Evolutionary conservation across 768 basidiomycete species (phyloP).

Genomic region (Epithele typhae): DNA sequence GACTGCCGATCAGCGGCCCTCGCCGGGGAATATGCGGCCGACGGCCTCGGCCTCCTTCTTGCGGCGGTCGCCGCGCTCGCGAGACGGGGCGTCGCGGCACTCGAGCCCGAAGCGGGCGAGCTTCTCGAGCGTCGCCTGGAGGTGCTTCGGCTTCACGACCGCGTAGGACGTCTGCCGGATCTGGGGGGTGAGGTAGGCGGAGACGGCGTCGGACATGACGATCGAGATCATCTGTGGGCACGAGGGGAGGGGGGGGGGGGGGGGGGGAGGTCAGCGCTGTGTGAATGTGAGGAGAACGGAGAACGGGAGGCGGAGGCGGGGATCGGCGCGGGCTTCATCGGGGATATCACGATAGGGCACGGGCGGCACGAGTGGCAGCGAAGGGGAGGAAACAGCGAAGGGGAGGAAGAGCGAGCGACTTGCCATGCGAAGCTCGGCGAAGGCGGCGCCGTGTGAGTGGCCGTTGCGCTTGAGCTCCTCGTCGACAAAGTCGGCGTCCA

Average conservation of each 20-base stretch:
- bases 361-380: neutral
- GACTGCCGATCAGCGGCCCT: conserved; percentile 30
- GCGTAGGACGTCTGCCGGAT: conserved; percentile 64
- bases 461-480: conserved; percentile 78
- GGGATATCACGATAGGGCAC: conserved; percentile 2
- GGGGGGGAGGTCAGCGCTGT: neutral
- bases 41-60: conserved; percentile 77
- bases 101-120: conserved; percentile 62
- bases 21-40: conserved; percentile 68
- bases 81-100: conserved; percentile 52
- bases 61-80: conserved; percentile 68
- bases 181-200: conserved; percentile 73
- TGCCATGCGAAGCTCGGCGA: conserved; percentile 77
- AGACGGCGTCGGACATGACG: conserved; percentile 65
- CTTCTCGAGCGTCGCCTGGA: conserved; percentile 77
- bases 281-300: too few species aligned
- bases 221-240: conserved; percentile 61
- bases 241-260: conserved; percentile 5
- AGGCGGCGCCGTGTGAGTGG: conserved; percentile 62
- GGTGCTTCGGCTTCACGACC: conserved; percentile 62
- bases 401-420: conserved; percentile 22
- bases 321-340: neutral
- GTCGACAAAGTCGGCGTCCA: conserved; percentile 87
- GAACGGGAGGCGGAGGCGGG: neutral
- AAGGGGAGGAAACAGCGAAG: neutral